Conservation (phyloP, 352 stramenopile genomes). For the Blastocystis sp. region DNA sequence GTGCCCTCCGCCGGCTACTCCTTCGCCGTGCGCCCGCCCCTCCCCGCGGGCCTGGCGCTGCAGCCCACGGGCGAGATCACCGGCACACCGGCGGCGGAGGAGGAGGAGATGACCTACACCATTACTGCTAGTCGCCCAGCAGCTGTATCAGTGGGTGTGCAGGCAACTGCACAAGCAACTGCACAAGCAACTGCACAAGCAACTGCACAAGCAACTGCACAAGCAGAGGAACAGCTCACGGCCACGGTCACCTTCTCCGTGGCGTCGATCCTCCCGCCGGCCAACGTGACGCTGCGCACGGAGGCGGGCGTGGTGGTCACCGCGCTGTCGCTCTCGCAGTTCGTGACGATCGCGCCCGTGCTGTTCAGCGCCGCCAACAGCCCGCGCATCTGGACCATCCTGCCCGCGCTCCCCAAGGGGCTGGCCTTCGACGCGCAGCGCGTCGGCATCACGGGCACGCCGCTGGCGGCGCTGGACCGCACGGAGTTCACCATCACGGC, state of each 20-base stretch:
- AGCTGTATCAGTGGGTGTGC: neutral
- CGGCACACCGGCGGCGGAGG: neutral
- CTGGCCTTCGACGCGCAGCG: neutral
- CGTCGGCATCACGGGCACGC: neutral
- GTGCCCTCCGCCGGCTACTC: neutral
- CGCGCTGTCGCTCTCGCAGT: neutral
- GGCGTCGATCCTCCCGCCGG: neutral
- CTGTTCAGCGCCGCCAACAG: neutral
- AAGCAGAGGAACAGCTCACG: too few relatives aligned
- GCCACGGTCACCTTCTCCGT: neutral
- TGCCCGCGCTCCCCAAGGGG: neutral
- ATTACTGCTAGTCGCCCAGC: neutral
- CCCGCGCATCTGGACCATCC: neutral
- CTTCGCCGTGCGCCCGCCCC: neutral
- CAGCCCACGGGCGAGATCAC: constrained; percentile 2
- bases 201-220: too few relatives aligned
- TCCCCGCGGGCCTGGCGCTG: constrained; percentile 13
- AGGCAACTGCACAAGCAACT: neutral
- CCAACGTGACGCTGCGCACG: neutral
- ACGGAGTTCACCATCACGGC: constrained; percentile 26
- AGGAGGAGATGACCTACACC: neutral
- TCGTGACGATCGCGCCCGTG: neutral
- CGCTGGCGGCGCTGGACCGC: neutral
- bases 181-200: too few relatives aligned
- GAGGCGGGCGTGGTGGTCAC: neutral